A percentile compares a stretch with the other conserved stretches of the same genome.
Conservation (phyloP, 768 basidiomycete species). For the Collybia mongolica region DNA sequence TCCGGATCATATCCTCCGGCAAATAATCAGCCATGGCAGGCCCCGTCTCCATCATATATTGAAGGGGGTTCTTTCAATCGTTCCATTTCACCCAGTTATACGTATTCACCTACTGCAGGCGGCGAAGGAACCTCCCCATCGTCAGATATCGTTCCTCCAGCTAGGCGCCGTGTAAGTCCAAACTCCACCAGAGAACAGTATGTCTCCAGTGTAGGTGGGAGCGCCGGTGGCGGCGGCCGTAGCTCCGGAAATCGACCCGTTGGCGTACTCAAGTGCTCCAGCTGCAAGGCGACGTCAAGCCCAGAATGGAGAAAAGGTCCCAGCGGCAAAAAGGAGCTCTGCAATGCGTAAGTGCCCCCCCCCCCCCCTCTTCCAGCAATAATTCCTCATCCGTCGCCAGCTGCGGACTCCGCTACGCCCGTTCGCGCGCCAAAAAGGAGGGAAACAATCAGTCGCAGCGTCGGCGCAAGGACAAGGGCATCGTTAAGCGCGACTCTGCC, state of each 20-base stretch:
- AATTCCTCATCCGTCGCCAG: conserved; percentile 30
- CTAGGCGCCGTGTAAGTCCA: conserved; percentile 57
- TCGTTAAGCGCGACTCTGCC: conserved; percentile 40
- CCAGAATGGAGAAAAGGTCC: conserved; percentile 94
- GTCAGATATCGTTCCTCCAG: conserved; percentile 53
- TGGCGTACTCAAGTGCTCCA: conserved; percentile 72
- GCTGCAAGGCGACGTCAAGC: conserved; percentile 78
- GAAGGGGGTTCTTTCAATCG: conserved; percentile 8
- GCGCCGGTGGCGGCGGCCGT: conserved; percentile 31
- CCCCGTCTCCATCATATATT: conserved; percentile 33
- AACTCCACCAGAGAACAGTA: conserved; percentile 42
- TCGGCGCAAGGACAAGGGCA: conserved; percentile 62
- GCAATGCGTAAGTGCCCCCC: conserved; percentile 73
- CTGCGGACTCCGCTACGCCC: conserved; percentile 84
- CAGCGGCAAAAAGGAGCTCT: conserved; percentile 87
- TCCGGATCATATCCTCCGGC: conserved; percentile 31
- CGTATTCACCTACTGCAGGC: conserved; percentile 33
- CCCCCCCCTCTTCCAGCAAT: no score
- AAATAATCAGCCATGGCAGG: conserved; percentile 37
- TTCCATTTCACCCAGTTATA: conserved; percentile 28
- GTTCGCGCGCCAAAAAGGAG: conserved; percentile 87
- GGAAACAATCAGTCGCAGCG: conserved; percentile 57
- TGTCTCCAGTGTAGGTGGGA: conserved; percentile 16
- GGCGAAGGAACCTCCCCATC: conserved; percentile 27
- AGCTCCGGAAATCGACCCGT: conserved; percentile 64